Evolutionary conservation across 2,329 filamentous ascomycete genomes (phyloP), one percentile per base, ranked within the genome.

Genomic region (Metarhizium humberi): DNA sequence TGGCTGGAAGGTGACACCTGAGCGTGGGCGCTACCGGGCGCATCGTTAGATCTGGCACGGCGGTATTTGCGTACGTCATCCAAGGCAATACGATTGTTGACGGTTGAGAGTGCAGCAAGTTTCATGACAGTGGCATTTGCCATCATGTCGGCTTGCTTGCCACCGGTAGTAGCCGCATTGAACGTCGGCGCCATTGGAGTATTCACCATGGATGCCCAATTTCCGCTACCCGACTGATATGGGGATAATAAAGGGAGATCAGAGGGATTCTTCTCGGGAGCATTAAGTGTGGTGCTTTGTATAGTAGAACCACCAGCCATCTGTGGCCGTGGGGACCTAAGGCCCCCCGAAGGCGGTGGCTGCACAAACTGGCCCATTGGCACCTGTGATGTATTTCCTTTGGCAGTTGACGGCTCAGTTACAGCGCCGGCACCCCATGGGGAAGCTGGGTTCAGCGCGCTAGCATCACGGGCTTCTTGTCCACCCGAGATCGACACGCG

Each of bases 71-170:
- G 90, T 59, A 95, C 92, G 69, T 99, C 94, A 65, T 99, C 94
- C 57, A 99, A 79, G 53, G 94, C 92, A 65, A 99, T 96, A 46
- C 94, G 88, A 71, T 97, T 99, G 76, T 97, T 99, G 51, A 99
- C 94, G 3, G 94, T 99, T 5, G 92, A 97, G 49, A 99, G 78
- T 18, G 94, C 94, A 49, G 94, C 94, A 52, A 99, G 81, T 72
- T 99, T 99, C 94, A 99, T 99, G 25, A 94, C 94, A 16, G 94
- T 97, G 30, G 94, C 94, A 68, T 97, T 99, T 57, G 94, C 94
- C 56, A 99, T 88, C 92, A 97, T 97, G 66, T 99, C 94, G 16
- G 91, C 92, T 69, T 96, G 92, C 55, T 81, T 85, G 50, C 76
- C 77, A 45, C 76, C 74, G 43, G 73, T 73, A 61, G 80, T 69